phyloP scores from a whole-genome alignment of 1,284 basidiomycete species.

The Somion occarium region DNA sequence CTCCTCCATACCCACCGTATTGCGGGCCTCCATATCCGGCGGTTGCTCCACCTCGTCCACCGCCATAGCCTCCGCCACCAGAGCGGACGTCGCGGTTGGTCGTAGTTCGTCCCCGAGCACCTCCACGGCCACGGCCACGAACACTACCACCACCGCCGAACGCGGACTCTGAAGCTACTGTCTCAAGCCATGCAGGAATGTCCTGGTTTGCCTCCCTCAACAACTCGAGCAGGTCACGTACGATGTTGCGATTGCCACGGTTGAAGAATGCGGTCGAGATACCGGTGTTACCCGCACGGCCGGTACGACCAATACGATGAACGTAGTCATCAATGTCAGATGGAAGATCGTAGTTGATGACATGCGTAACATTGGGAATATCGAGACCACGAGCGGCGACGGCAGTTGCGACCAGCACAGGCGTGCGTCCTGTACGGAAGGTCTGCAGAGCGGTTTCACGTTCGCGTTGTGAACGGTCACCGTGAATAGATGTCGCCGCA shows the following conservation, averaged over 20 bases:
- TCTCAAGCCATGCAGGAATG: slow-evolving; percentile 89
- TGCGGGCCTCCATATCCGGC: slow-evolving; percentile 26
- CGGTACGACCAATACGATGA: slow-evolving; percentile 98
- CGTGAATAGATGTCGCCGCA: slow-evolving; percentile 95
- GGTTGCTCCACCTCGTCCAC: slow-evolving; percentile 34
- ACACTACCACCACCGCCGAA: slow-evolving; percentile 57
- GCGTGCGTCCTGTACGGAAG: slow-evolving; percentile 93
- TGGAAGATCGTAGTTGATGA: slow-evolving; percentile 98
- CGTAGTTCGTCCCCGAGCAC: slow-evolving; percentile 52
- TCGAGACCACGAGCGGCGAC: slow-evolving; percentile 99
- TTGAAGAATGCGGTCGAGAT: slow-evolving; percentile 95
- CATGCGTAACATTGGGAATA: slow-evolving; percentile 99
- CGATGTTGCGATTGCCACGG: slow-evolving; percentile 88
- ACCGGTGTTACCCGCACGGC: slow-evolving; percentile 99
- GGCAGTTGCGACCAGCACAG: slow-evolving; percentile 96
- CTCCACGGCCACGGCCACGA: slow-evolving; percentile 51
- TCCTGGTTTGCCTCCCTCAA: slow-evolving; percentile 98
- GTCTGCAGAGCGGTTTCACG: slow-evolving; percentile 94
- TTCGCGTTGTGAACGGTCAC: slow-evolving; percentile 96
- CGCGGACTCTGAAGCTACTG: slow-evolving; percentile 77
- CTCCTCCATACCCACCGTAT: slow-evolving; percentile 31
- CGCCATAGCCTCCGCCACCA: slow-evolving; percentile 36
- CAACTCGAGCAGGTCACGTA: slow-evolving; percentile 87
- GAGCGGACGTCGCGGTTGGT: slow-evolving; percentile 44
- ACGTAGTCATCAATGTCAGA: slow-evolving; percentile 99